Conservation (phyloP, 257 asterid genomes). For the Gentiana macrophylla region DNA sequence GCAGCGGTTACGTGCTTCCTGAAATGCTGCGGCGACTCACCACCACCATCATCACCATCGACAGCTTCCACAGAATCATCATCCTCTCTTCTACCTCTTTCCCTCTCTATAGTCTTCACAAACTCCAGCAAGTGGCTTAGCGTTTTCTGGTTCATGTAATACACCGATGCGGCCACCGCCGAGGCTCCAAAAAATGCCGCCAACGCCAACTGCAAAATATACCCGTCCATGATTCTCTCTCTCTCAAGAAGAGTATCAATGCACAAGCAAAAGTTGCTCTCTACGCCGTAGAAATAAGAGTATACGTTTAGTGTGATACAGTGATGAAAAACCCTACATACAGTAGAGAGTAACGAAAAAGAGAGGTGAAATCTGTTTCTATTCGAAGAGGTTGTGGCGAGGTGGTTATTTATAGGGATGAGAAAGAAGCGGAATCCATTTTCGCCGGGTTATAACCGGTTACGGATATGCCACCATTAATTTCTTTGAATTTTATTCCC, state of each 20-base stretch:
- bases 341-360: constrained; percentile 2
- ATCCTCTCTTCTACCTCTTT: constrained; percentile 30
- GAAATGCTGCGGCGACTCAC: constrained; percentile 37
- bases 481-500: too few relatives aligned
- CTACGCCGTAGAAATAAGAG: not conserved
- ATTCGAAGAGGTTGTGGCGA: too few relatives aligned
- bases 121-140: constrained; percentile 72
- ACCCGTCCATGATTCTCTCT: constrained; percentile 44
- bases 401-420: too few relatives aligned
- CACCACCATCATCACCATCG: constrained; percentile 22
- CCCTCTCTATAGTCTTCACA: constrained; percentile 68
- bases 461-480: too few relatives aligned
- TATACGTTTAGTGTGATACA: not conserved
- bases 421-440: too few relatives aligned
- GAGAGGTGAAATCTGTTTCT: too few relatives aligned
- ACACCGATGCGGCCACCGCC: constrained; percentile 81
- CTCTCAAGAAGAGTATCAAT: not conserved
- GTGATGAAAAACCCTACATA: constrained; percentile 34
- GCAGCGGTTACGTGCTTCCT: constrained; percentile 26
- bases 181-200: constrained; percentile 95
- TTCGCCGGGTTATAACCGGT: too few relatives aligned
- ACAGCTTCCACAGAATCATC: constrained; percentile 17
- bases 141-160: constrained; percentile 84
- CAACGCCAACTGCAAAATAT: constrained; percentile 74
- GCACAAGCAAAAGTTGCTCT: not conserved